Conservation (phyloP, 2,329 filamentous ascomycete genomes). For the Neofusicoccum ribis region DNA sequence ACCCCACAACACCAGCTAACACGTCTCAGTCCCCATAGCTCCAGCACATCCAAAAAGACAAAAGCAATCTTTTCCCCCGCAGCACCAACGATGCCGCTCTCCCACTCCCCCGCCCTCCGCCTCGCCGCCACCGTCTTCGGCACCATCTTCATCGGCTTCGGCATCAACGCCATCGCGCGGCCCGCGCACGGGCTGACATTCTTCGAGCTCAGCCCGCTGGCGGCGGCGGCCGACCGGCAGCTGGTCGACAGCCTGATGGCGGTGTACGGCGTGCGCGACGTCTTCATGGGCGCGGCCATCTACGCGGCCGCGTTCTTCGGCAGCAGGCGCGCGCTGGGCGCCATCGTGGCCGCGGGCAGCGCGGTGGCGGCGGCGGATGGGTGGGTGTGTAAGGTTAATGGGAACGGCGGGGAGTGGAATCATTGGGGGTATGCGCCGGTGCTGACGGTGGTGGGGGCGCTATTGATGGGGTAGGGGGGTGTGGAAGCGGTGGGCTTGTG, state of each 20-base stretch:
- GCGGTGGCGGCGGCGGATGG: conserved; percentile 51
- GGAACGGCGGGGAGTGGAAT: conserved; percentile 48
- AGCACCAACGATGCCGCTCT: not conserved
- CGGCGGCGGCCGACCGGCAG: conserved; percentile 33
- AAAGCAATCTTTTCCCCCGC: too few species aligned
- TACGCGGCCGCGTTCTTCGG: conserved; percentile 41
- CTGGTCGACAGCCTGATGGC: conserved; percentile 48
- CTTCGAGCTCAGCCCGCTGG: conserved; percentile 40
- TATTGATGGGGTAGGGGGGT: conserved; percentile 18
- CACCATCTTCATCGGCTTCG: conserved; percentile 37
- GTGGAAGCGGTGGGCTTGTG: too few species aligned
- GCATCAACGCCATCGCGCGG: conserved; percentile 42
- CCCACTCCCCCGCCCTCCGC: not conserved
- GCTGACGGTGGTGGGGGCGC: conserved; percentile 36
- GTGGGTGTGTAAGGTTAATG: conserved; percentile 41
- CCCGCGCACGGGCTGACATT: conserved; percentile 39
- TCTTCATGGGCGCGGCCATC: conserved; percentile 51
- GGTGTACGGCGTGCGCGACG: conserved; percentile 51
- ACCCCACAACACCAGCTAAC: not conserved
- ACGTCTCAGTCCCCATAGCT: too few species aligned
- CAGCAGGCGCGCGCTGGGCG: conserved; percentile 42
- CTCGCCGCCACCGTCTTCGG: conserved; percentile 25
- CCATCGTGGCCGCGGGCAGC: conserved; percentile 45
- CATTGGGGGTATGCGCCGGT: conserved; percentile 54
- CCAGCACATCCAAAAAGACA: too few species aligned